phyloP scores from a whole-genome alignment of 257 asterid genomes.

The Prunella vulgaris region DNA sequence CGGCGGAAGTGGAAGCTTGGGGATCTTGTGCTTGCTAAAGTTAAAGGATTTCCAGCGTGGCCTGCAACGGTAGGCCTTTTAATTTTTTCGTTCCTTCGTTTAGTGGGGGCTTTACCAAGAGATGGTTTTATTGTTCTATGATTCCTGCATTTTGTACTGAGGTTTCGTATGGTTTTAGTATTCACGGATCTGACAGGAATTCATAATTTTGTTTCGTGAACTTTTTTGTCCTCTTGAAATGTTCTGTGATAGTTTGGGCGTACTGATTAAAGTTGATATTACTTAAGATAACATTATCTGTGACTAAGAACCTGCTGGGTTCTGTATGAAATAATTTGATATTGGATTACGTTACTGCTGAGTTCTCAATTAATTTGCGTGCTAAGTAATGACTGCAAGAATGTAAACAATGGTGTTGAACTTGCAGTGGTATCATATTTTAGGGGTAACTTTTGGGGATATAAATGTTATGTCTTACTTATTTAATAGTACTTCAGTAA shows the following conservation, averaged over 20 bases:
- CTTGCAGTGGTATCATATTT: background rate
- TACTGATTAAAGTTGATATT: background rate
- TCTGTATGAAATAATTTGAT: slow-evolving; percentile 5
- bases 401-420: background rate
- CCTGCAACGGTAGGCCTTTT: slow-evolving; percentile 68
- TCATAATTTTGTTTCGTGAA: background rate
- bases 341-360: background rate
- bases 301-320: background rate
- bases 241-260: background rate
- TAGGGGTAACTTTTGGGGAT: background rate
- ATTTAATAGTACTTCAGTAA: background rate
- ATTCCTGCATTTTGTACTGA: background rate
- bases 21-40: slow-evolving; percentile 94
- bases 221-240: slow-evolving; percentile 7
- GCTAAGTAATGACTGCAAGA: background rate
- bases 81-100: background rate
- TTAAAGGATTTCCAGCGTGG: slow-evolving; percentile 94
- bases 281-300: background rate
- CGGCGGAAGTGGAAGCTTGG: slow-evolving; percentile 76
- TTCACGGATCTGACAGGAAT: slow-evolving; percentile 23
- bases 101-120: background rate
- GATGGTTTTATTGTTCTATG: background rate
- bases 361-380: background rate
- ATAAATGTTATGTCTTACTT: background rate
- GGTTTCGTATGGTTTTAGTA: background rate